Base-by-base conservation (phyloP, 306 rosid genomes). In the Glycine tomentella region DNA sequence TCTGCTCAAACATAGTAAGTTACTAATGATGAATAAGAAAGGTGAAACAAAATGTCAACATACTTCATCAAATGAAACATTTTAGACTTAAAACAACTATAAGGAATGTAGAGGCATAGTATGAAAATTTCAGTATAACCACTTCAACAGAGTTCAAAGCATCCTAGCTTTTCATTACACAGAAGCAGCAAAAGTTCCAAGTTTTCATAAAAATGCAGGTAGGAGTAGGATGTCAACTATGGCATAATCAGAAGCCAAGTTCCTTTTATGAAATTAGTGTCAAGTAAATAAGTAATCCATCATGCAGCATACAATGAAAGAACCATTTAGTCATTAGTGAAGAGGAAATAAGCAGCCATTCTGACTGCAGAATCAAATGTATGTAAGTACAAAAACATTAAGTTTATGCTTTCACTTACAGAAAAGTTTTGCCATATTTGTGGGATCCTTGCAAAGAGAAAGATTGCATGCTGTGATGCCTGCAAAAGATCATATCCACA, bases 381-480 rank as follows among this genome's bases (percentile, higher is more conserved):
- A 80, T 14, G 74, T 44, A 72, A 67, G 65, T 63, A 42, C 57
- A 38, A 72, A 33, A 80, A 53, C 73, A 46, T 14, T 56, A 44
- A 75, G 65, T 73, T 72, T 5, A 46, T 74, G 56, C 80, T 81
- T 82, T 63, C 44, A 91, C 98, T 95, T 84, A 95, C 98, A 55
- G 97, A 90, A 73, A 93, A 95, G 87, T 95, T 95, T 69, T 80
- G 86, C 97, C 96, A 91, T 87, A 95, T 93, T 88, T 95, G 99
- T 17, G 99, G 99, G 80, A 95, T 91, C 20, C 20, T 20, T 76
- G 98, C 94, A 85, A 82, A 86, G 53, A 95, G 98, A 83, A 95
- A 95, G 80, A 95, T 88, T 44, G 86, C 96, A 90, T 95, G 98
- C 65, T 93, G 98, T 65, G 92, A 93, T 84, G 97, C 98, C 99